These are phyloP conservation scores for Cryptosporidium sp. DNA, from an alignment of 169 alveolate genomes.

Conservation along the genomic window DNA sequence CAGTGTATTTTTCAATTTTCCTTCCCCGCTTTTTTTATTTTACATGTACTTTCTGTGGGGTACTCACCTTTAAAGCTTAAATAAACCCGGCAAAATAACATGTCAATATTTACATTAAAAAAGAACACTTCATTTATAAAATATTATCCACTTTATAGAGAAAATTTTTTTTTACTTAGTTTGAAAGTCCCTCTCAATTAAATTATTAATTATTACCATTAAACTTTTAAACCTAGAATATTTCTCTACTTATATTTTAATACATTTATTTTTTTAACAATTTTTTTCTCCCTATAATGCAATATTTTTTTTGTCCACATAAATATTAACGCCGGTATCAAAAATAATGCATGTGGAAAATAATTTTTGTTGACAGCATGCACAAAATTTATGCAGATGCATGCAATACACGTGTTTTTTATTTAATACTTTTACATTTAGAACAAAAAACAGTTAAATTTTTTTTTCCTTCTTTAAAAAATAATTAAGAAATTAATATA, in stretches of 20 bases:
- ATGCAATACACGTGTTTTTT: conserved; percentile 50
- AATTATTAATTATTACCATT: background rate
- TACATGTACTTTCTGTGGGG: conserved; percentile 66
- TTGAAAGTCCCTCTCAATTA: background rate
- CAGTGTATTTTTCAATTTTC: background rate
- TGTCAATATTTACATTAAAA: conserved; percentile 23
- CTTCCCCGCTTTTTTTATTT: conserved; percentile 2
- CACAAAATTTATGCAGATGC: conserved; percentile 18
- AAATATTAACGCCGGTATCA: conserved; percentile 45
- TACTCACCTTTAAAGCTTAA: conserved; percentile 18
- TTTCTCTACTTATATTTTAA: background rate
- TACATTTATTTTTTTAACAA: background rate
- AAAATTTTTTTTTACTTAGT: background rate
- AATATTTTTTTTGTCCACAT: conserved; percentile 25
- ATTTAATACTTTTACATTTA: background rate
- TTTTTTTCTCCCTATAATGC: background rate
- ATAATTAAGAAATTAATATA: background rate
- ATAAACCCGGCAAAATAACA: conserved; percentile 29
- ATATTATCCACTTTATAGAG: background rate
- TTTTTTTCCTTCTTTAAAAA: background rate
- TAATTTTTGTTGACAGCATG: conserved; percentile 10
- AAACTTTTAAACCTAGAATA: background rate
- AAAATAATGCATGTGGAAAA: conserved; percentile 43
- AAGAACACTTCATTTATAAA: background rate
- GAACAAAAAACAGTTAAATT: background rate